Evolutionary conservation across 352 stramenopile species (phyloP).

Genomic region (Phytopythium helicoides): DNA sequence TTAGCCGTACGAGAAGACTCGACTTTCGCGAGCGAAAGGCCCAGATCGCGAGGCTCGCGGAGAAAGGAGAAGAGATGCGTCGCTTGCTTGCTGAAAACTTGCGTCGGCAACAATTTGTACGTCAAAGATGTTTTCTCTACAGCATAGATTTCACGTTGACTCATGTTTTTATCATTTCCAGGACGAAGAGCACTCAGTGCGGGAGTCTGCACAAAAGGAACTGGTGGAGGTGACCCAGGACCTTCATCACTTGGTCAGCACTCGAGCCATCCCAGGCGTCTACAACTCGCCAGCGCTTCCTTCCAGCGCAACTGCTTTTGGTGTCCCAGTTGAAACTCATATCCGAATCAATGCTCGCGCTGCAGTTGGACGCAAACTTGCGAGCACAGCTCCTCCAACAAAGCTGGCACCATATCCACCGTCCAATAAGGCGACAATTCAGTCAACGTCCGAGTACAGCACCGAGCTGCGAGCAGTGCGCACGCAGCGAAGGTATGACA

Average conservation of each 20-base stretch:
- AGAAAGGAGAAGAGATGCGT: constrained; percentile 50
- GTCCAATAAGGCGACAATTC: constrained; percentile 47
- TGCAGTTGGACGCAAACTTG: constrained; percentile 30
- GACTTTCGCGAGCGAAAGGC: constrained; percentile 65
- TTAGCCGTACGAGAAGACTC: constrained; percentile 42
- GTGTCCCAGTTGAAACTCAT: constrained; percentile 55
- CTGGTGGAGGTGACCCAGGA: constrained; percentile 53
- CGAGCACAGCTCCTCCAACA: constrained; percentile 27
- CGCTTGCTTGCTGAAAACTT: constrained; percentile 39
- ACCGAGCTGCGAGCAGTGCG: constrained; percentile 34
- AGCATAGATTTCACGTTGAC: background rate
- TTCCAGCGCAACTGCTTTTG: constrained; percentile 41
- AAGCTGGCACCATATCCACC: constrained; percentile 51
- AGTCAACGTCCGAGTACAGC: constrained; percentile 42
- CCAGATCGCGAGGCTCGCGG: constrained; percentile 45
- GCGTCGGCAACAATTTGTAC: constrained; percentile 32
- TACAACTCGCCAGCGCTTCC: constrained; percentile 49
- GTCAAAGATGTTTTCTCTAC: background rate
- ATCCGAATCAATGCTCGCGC: constrained; percentile 55
- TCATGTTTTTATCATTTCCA: constrained; percentile 1
- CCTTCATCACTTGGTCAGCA: constrained; percentile 66
- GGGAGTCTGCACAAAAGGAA: constrained; percentile 38
- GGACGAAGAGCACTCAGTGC: constrained; percentile 29
- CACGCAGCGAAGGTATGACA: constrained; percentile 67
- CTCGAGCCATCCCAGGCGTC: constrained; percentile 45